phyloP scores from a whole-genome alignment of 1,139 yeast species.

The Sugiyamaella castrensis region DNA sequence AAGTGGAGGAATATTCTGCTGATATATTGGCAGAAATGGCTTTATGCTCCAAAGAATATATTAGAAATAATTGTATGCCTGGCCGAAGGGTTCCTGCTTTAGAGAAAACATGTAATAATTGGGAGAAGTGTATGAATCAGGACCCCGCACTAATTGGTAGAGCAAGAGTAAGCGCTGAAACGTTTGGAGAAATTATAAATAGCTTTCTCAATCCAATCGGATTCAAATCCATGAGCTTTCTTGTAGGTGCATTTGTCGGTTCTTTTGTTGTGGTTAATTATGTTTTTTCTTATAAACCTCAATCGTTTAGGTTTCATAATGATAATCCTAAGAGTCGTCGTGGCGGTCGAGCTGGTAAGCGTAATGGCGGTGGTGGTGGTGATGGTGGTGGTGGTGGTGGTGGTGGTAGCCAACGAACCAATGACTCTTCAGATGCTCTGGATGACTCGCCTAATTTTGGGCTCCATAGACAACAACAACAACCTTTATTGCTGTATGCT shows the following conservation, averaged over 20 bases:
- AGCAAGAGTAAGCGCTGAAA: slow-evolving; percentile 74
- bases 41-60: slow-evolving; percentile 65
- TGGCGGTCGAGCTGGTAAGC: no score
- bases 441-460: neutral
- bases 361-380: no score
- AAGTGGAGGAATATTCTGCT: slow-evolving; percentile 60
- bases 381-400: no score
- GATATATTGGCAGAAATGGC: slow-evolving; percentile 66
- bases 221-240: slow-evolving; percentile 64
- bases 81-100: slow-evolving; percentile 62
- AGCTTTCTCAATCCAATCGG: slow-evolving; percentile 73
- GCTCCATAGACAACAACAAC: slow-evolving; percentile 14
- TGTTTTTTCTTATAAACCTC: slow-evolving; percentile 18
- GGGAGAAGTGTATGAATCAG: slow-evolving; percentile 84
- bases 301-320: slow-evolving; percentile 4
- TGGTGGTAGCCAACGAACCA: neutral
- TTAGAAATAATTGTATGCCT: slow-evolving; percentile 65
- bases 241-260: slow-evolving; percentile 40
- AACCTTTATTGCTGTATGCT: slow-evolving; percentile 9
- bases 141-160: slow-evolving; percentile 79
- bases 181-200: slow-evolving; percentile 77
- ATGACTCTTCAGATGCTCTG: neutral
- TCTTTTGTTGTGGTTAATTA: slow-evolving; percentile 21
- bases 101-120: slow-evolving; percentile 63
- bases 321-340: neutral